These are phyloP conservation scores for Termitomyces titanicus DNA, from an alignment of 768 basidiomycete genomes.

Conservation along the genomic window DNA sequence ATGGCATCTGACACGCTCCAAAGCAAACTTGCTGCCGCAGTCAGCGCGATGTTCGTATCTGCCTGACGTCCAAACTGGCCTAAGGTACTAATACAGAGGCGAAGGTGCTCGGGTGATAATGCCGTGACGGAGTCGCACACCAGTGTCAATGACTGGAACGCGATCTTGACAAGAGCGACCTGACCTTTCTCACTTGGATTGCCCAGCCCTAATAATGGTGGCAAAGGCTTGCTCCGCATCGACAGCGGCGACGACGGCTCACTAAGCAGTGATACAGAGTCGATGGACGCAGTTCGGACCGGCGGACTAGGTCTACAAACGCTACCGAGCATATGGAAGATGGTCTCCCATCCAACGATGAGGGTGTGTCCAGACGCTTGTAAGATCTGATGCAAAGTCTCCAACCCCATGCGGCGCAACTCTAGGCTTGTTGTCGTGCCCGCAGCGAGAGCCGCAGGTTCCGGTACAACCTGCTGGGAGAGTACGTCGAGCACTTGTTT, in stretches of 20 bases:
- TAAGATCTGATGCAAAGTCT: conserved; percentile 86
- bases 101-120: conserved; percentile 76
- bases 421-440: conserved; percentile 59
- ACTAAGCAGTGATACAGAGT: conserved; percentile 37
- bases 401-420: conserved; percentile 82
- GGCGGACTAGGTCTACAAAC: conserved; percentile 64
- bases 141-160: conserved; percentile 89
- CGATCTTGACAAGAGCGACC: conserved; percentile 79
- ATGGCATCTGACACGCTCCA: conserved; percentile 98
- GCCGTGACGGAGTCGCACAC: conserved; percentile 91
- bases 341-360: conserved; percentile 88
- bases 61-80: conserved; percentile 89
- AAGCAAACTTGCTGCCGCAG: conserved; percentile 86
- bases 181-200: conserved; percentile 67
- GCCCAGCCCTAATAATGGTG: conserved; percentile 46
- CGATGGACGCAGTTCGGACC: conserved; percentile 29
- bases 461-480: conserved; percentile 68
- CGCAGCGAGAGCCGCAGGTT: conserved; percentile 27
- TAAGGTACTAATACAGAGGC: conserved; percentile 85
- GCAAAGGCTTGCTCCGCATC: conserved; percentile 34
- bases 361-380: conserved; percentile 91
- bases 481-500: conserved; percentile 83
- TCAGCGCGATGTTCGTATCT: conserved; percentile 95
- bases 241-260: conserved; percentile 34
- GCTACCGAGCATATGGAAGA: conserved; percentile 89